Base-by-base conservation (phyloP, 2,329 filamentous ascomycete species). In the Lasiodiplodia hormozganensis region DNA sequence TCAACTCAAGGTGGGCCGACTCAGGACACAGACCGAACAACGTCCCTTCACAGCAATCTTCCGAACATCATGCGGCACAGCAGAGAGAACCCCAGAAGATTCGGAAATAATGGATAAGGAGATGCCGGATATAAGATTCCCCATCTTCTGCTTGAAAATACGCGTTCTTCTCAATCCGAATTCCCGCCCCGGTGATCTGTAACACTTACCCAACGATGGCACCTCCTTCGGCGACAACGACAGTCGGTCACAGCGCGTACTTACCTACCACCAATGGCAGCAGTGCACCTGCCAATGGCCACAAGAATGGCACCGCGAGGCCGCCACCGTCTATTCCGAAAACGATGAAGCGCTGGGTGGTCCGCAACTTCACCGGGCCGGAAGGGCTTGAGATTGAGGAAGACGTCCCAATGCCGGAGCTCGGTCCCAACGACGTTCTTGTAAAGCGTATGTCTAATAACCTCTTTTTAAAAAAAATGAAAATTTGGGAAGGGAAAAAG, bases 371-470 rank as follows among this genome's bases (percentile, higher is more conserved):
- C 47, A 52, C 28, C 43, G 60, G 47, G 11, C 60, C 60, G 11
- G 60, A 36, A 21, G 60, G 60, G 28, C 60, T 64, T 4, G 28
- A 38, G 28, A 11, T 64, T 4, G 82, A 85, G 57, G 79, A 81
- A 38, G 28, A 28, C 28, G 83, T 79, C 0, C 74, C 84, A 1
- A 74, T 92, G 2, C 88, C 90, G 14, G 79, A 87, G 71, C 75
- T 90, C 1, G 90, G 90, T 56, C 90, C 92, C 67, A 86, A 87
- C 70, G 88, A 94, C 34, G 90, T 93, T 5, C 84, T 94, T 40
- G 88, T 94, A 73, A 91, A 90, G 78, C 83, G 82, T 83, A 75
- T 66, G 77, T 23, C 36, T n/a, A n/a, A n/a, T n/a, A n/a, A n/a
- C n/a, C n/a, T n/a, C n/a, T n/a, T n/a, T n/a, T n/a, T n/a, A n/a